A percentile compares a stretch with the other conserved stretches of the same genome.
These are phyloP conservation scores for Hemileia vastatrix DNA, from an alignment of 1,284 basidiomycete genomes.

Conservation along the genomic window DNA sequence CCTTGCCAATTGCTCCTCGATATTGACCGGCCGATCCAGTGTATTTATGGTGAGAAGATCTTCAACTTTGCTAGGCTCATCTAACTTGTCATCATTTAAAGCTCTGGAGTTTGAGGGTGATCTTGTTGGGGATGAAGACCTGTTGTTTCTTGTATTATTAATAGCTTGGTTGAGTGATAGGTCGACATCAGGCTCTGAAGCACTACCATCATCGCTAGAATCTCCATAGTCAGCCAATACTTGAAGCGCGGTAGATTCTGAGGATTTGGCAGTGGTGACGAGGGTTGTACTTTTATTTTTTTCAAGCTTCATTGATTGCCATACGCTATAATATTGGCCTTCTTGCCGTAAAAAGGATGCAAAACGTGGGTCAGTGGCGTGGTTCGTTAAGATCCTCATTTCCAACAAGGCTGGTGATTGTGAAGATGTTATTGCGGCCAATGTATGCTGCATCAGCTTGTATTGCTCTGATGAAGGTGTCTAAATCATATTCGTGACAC, in stretches of 20 bases:
- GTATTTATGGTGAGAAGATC: neutral
- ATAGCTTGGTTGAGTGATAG: neutral
- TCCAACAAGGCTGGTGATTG: slow-evolving; percentile 17
- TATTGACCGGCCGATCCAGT: neutral
- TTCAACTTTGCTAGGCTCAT: neutral
- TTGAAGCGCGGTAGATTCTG: neutral
- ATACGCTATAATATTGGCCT: slow-evolving; percentile 7
- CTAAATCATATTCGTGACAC: neutral
- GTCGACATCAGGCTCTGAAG: neutral
- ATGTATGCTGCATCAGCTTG: slow-evolving; percentile 4
- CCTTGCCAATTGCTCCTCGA: neutral
- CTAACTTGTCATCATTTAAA: neutral
- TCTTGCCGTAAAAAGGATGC: slow-evolving; percentile 15
- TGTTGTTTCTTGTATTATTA: neutral
- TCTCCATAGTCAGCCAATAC: slow-evolving; percentile 15
- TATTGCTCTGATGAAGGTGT: slow-evolving; percentile 17
- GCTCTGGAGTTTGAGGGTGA: neutral
- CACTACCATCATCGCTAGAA: slow-evolving; percentile 5
- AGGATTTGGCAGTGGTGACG: neutral
- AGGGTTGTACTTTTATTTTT: neutral
- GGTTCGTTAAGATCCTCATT: slow-evolving; percentile 18
- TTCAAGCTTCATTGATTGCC: slow-evolving; percentile 18
- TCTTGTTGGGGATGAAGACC: neutral
- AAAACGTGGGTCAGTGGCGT: slow-evolving; percentile 10
- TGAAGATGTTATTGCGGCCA: slow-evolving; percentile 5